These are phyloP conservation scores for Exophiala mesophila DNA, from an alignment of 2,329 filamentous ascomycete species.

Conservation along the genomic window DNA sequence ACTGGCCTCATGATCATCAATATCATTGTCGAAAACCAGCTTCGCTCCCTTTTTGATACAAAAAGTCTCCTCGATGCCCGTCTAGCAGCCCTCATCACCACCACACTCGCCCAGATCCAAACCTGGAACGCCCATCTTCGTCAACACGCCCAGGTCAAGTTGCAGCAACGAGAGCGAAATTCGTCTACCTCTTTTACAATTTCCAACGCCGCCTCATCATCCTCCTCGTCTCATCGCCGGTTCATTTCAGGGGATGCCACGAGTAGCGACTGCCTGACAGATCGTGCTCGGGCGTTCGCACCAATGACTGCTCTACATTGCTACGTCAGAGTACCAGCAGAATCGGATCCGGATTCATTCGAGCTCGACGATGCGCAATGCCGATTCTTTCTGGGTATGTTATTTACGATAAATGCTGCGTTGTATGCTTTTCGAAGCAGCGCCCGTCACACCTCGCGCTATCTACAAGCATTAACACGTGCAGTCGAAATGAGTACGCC, in stretches of 20 bases:
- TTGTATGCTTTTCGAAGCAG: conserved; percentile 9
- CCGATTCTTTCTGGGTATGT: conserved; percentile 6
- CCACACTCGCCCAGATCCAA: not conserved
- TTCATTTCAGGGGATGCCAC: not conserved
- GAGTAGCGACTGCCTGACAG: not conserved
- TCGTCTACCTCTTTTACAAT: too few species aligned
- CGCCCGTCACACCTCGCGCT: not conserved
- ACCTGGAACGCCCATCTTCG: not conserved
- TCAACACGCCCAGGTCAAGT: not conserved
- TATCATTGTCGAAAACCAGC: conserved; percentile 5
- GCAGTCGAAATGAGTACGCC: conserved; percentile 6
- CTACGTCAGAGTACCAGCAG: conserved; percentile 5
- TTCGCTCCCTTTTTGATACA: conserved; percentile 2
- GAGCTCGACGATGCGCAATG: conserved; percentile 5
- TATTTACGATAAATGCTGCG: conserved; percentile 5
- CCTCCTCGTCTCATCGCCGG: too few species aligned
- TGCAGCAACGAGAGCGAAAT: not conserved
- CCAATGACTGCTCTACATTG: conserved; percentile 2
- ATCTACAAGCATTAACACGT: conserved; percentile 1
- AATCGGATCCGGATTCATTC: too few species aligned
- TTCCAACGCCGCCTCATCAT: too few species aligned
- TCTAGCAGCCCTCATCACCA: not conserved
- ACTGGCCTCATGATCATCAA: conserved; percentile 9
- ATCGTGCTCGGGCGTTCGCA: conserved; percentile 2
- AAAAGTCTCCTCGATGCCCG: too few species aligned